Conservation (phyloP, 768 basidiomycete species). For the Russula earlei region DNA sequence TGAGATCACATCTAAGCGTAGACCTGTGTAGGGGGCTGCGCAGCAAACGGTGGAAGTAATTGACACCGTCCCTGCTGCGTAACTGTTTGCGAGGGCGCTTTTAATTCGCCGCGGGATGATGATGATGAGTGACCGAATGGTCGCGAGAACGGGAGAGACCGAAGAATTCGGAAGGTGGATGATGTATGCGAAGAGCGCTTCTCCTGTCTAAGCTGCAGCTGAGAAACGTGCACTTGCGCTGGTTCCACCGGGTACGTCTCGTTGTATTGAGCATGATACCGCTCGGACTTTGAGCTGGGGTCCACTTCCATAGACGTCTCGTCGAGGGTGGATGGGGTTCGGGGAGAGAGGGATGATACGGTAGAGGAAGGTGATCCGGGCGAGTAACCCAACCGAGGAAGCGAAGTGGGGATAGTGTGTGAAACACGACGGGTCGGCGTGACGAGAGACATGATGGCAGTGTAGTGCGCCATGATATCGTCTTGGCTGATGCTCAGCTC, state of each 20-base stretch:
- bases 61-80: constrained; percentile 11
- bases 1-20: constrained; percentile 6
- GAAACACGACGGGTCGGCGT: not conserved
- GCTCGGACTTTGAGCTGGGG: not conserved
- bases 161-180: constrained; percentile 17
- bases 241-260: not conserved
- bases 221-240: not conserved
- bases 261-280: not conserved
- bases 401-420: not conserved
- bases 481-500: constrained; percentile 53
- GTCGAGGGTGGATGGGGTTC: not conserved
- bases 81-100: not conserved
- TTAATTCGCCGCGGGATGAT: not conserved
- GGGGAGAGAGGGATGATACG: constrained; percentile 13
- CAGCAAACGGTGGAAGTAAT: constrained; percentile 14
- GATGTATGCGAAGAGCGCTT: constrained; percentile 6
- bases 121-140: constrained; percentile 1
- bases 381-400: constrained; percentile 3
- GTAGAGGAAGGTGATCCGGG: constrained; percentile 9
- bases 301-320: not conserved
- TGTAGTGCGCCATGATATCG: constrained; percentile 42
- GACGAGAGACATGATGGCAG: constrained; percentile 23
- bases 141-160: constrained; percentile 13
- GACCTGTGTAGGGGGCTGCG: constrained; percentile 10
- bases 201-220: not conserved